Percentiles rank a stretch among this genome's conserved stretches.
These are phyloP conservation scores for Aureobasidium sp. DNA, from an alignment of 2,329 filamentous ascomycete species.

Conservation along the genomic window DNA sequence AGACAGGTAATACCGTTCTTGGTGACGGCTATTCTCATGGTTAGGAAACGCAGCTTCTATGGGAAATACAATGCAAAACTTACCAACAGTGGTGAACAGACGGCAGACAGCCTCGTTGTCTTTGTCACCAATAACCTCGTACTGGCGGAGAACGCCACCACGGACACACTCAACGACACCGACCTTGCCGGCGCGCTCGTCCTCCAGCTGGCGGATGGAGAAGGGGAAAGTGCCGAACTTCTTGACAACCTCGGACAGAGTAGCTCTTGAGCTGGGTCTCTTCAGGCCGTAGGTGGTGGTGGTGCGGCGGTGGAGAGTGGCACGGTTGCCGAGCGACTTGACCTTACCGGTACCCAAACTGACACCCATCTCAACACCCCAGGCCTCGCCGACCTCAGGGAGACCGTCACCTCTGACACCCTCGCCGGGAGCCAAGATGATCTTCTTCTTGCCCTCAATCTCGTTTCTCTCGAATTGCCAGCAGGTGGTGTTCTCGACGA, in stretches of 20 bases:
- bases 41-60: no score
- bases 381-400: conserved; percentile 85
- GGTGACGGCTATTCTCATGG: conserved; percentile 61
- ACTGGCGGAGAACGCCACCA: conserved; percentile 84
- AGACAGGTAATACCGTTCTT: conserved; percentile 94
- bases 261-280: conserved; percentile 84
- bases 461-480: conserved; percentile 97
- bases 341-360: conserved; percentile 88
- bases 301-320: conserved; percentile 89
- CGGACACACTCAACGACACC: conserved; percentile 95
- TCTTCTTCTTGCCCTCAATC: conserved; percentile 97
- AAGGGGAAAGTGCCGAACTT: conserved; percentile 98
- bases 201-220: conserved; percentile 91
- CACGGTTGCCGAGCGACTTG: conserved; percentile 78
- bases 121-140: conserved; percentile 92
- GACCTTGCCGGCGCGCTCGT: conserved; percentile 91
- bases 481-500: conserved; percentile 96
- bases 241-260: conserved; percentile 89
- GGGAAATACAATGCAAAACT: no score
- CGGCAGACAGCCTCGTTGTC: conserved; percentile 77
- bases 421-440: conserved; percentile 79
- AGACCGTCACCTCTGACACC: conserved; percentile 84
- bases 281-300: conserved; percentile 87
- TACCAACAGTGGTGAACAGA: conserved; percentile 86
- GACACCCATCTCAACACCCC: conserved; percentile 95